Conservation (phyloP, 208 protist species). For the Novymonas esmeraldas region DNA sequence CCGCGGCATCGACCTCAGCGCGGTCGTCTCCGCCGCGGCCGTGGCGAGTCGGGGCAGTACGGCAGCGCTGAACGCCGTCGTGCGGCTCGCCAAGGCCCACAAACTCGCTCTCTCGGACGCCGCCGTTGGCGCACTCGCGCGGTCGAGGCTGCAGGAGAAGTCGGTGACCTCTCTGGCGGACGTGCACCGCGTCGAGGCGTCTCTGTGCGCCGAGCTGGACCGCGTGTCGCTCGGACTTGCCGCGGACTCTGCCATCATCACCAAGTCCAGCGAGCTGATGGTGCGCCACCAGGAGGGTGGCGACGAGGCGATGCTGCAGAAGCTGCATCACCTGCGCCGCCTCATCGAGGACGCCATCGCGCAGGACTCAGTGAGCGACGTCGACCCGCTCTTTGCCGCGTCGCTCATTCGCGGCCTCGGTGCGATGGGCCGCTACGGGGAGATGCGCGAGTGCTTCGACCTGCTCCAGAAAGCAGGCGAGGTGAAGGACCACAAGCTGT, state of each 20-base stretch:
- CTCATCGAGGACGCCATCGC: conserved; percentile 63
- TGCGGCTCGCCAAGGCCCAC: conserved; percentile 34
- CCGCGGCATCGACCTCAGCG: conserved; percentile 39
- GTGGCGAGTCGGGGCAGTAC: conserved; percentile 51
- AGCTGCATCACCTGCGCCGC: conserved; percentile 71
- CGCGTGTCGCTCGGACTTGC: conserved; percentile 56
- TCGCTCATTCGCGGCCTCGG: conserved; percentile 87
- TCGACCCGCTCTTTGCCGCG: conserved; percentile 64
- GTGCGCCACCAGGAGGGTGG: conserved; percentile 45
- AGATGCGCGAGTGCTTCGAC: conserved; percentile 80
- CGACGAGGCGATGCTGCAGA: conserved; percentile 80
- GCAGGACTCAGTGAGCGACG: conserved; percentile 63
- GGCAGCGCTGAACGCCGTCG: conserved; percentile 34
- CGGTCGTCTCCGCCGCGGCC: conserved; percentile 54
- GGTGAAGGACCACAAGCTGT: conserved; percentile 74
- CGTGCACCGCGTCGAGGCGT: conserved; percentile 65
- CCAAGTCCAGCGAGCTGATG: conserved; percentile 78
- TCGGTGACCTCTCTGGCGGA: conserved; percentile 40
- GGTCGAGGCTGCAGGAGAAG: conserved; percentile 32
- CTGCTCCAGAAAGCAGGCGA: conserved; percentile 44
- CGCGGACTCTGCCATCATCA: conserved; percentile 75
- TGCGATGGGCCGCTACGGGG: conserved; percentile 72
- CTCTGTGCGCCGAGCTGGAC: conserved; percentile 47
- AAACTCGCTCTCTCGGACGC: conserved; percentile 49
- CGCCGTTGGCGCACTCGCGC: conserved; percentile 56